A percentile compares a stretch with the other conserved stretches of the same genome.
Conservation (phyloP, 2,329 filamentous ascomycete genomes). For the Fusarium foetens region DNA sequence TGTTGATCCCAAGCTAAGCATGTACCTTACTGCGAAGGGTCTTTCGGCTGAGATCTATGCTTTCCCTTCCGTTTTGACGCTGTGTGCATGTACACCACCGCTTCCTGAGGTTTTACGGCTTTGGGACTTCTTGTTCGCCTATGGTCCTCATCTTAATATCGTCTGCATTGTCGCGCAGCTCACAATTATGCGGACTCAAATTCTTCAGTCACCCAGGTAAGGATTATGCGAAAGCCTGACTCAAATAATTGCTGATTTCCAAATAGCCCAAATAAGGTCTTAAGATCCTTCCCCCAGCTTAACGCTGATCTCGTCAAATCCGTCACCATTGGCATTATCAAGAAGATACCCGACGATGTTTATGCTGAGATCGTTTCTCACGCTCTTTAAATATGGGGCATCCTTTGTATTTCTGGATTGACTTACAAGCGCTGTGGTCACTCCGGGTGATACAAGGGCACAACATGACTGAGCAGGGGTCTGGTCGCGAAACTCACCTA, state of each 20-base stretch:
- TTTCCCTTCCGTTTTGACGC: conserved; percentile 92
- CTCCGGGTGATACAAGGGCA: conserved; percentile 3
- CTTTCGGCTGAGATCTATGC: conserved; percentile 95
- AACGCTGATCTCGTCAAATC: conserved; percentile 86
- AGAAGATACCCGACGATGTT: conserved; percentile 89
- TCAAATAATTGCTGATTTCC: conserved; percentile 36
- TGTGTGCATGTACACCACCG: conserved; percentile 95
- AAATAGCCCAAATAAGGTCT: conserved; percentile 86
- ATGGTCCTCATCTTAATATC: conserved; percentile 93
- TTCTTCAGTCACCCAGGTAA: conserved; percentile 86
- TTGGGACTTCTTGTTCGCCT: conserved; percentile 98
- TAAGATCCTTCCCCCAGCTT: conserved; percentile 87
- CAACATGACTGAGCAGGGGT: conserved; percentile 22
- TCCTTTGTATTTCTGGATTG: not conserved
- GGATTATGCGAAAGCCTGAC: not conserved
- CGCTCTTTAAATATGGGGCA: conserved; percentile 67
- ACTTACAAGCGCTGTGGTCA: not conserved
- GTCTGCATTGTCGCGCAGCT: conserved; percentile 96
- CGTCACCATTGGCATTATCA: conserved; percentile 85
- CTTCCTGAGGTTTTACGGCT: conserved; percentile 90
- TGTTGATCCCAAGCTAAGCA: conserved; percentile 87
- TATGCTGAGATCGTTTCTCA: conserved; percentile 92
- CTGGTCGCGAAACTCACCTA: conserved; percentile 3
- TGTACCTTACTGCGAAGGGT: conserved; percentile 85
- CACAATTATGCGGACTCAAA: conserved; percentile 84